Percentiles rank a stretch among this genome's conserved stretches.
Conservation (phyloP, 2,329 filamentous ascomycete species). For the Parastagonospora avenae region DNA sequence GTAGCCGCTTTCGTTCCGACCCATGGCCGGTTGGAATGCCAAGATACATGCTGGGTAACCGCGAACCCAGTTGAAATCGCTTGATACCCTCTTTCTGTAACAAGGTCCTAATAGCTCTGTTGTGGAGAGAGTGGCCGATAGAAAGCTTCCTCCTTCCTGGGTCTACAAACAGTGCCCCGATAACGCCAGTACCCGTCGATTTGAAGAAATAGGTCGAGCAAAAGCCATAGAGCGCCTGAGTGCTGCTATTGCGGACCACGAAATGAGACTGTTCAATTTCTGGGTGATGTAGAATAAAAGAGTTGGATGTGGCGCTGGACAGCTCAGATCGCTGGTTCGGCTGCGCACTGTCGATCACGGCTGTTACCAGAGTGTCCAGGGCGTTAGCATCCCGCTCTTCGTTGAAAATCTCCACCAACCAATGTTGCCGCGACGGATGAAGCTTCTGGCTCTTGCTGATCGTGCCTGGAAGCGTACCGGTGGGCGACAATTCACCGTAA, state of each 20-base stretch:
- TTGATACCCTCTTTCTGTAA: slow-evolving; percentile 73
- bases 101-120: slow-evolving; percentile 78
- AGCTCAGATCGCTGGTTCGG: slow-evolving; percentile 72
- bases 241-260: slow-evolving; percentile 92
- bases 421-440: slow-evolving; percentile 88
- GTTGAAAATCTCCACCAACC: slow-evolving; percentile 90
- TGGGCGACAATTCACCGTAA: slow-evolving; percentile 72
- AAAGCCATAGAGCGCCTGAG: slow-evolving; percentile 88
- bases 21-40: slow-evolving; percentile 76
- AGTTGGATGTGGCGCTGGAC: slow-evolving; percentile 69
- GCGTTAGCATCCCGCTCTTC: slow-evolving; percentile 75
- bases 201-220: slow-evolving; percentile 84
- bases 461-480: slow-evolving; percentile 68
- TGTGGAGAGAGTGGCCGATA: slow-evolving; percentile 87
- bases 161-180: slow-evolving; percentile 89
- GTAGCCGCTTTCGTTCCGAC: slow-evolving; percentile 63
- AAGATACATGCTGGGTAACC: slow-evolving; percentile 82
- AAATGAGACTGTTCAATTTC: slow-evolving; percentile 83
- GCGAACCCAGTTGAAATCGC: slow-evolving; percentile 79
- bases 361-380: slow-evolving; percentile 75
- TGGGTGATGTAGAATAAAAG: slow-evolving; percentile 74
- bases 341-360: slow-evolving; percentile 68
- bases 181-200: slow-evolving; percentile 71
- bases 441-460: slow-evolving; percentile 86
- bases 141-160: slow-evolving; percentile 84